Conservation (phyloP, 2,329 filamentous ascomycete species). For the Phoma sp. region DNA sequence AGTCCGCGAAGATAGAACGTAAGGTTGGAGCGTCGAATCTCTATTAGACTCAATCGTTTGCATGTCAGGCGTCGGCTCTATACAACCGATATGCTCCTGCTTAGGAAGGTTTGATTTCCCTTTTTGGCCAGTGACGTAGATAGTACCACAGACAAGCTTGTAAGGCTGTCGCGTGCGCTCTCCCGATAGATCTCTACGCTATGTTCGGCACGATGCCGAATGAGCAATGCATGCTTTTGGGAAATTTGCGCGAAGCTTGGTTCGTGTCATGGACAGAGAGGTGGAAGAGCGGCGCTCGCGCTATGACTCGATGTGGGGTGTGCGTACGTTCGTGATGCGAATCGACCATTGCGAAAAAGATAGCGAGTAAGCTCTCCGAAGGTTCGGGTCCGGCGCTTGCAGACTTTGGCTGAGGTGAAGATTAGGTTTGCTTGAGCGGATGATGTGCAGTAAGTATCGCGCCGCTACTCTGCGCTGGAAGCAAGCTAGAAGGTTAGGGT, state of each 20-base stretch:
- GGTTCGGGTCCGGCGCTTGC: slow-evolving; percentile 4
- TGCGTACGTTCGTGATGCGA: too few relatives aligned
- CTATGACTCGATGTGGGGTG: too few relatives aligned
- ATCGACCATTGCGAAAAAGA: too few relatives aligned
- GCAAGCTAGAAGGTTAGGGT: slow-evolving; percentile 7
- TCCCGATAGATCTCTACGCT: too few relatives aligned
- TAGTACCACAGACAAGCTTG: background rate
- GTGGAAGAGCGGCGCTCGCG: too few relatives aligned
- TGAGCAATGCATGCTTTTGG: too few relatives aligned
- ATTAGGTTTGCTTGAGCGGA: slow-evolving; percentile 17
- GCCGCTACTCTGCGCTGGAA: slow-evolving; percentile 4
- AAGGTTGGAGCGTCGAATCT: background rate
- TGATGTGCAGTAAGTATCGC: slow-evolving; percentile 14
- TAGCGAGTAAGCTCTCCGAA: background rate
- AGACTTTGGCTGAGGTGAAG: slow-evolving; percentile 8
- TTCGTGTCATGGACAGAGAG: too few relatives aligned
- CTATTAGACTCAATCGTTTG: too few relatives aligned
- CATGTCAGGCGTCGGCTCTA: too few relatives aligned
- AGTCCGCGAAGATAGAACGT: background rate
- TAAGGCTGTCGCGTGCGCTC: background rate
- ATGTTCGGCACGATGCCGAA: too few relatives aligned
- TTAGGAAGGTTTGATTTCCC: background rate
- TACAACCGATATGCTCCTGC: too few relatives aligned
- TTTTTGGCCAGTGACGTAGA: background rate
- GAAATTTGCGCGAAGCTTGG: too few relatives aligned